Evolutionary conservation across 495 filamentous ascomycete species (phyloP).

Genomic region (Trichoderma erinaceum): DNA sequence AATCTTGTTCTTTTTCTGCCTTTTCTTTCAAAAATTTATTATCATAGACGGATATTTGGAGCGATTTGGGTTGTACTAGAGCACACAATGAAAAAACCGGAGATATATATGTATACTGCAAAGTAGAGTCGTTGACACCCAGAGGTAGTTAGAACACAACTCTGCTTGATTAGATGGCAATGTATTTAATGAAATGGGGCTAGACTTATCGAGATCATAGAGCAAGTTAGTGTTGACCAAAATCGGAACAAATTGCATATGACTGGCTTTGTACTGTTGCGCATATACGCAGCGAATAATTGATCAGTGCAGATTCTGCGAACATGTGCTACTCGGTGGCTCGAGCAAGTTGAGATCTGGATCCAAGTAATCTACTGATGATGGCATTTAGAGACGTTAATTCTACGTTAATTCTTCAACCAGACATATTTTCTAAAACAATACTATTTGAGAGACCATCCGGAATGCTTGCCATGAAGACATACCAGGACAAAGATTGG

Average conservation of each 20-base stretch:
- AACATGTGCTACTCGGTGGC: too few species aligned
- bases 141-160: background rate
- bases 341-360: too few species aligned
- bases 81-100: background rate
- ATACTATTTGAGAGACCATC: too few species aligned
- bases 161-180: background rate
- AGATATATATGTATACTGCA: background rate
- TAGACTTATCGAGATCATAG: background rate
- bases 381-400: too few species aligned
- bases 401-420: too few species aligned
- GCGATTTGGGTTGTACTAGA: background rate
- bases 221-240: background rate
- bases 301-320: too few species aligned
- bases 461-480: too few species aligned
- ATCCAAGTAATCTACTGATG: too few species aligned
- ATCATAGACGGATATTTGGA: background rate
- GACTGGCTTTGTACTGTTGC: background rate
- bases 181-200: background rate
- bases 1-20: background rate
- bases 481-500: too few species aligned
- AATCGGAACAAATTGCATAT: background rate
- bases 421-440: too few species aligned
- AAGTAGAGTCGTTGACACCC: background rate
- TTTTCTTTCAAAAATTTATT: background rate
- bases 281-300: background rate